Conservation (phyloP, 1,284 basidiomycete species). For the Farysia itapuensis region DNA sequence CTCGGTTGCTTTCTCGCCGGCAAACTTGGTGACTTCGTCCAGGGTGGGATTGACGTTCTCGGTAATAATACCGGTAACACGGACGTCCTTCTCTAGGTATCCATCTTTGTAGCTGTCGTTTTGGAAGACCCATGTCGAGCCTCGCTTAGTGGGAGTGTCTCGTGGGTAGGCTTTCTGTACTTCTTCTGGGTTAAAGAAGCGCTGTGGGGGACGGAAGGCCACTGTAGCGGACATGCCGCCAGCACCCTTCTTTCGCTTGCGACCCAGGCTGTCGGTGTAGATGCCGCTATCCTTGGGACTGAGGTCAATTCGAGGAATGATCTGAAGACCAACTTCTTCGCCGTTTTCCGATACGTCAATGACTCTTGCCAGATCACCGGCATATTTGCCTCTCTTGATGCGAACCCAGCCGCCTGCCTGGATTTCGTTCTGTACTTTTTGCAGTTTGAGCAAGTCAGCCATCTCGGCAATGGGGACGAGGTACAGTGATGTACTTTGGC, state of each 20-base stretch:
- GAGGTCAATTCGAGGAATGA: slow-evolving; percentile 94
- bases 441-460: slow-evolving; percentile 92
- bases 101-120: slow-evolving; percentile 92
- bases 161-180: slow-evolving; percentile 82
- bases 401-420: slow-evolving; percentile 91
- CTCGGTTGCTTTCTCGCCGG: slow-evolving; percentile 62
- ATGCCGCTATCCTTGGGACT: slow-evolving; percentile 62
- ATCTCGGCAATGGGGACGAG: slow-evolving; percentile 98
- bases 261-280: slow-evolving; percentile 60
- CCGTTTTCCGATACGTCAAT: slow-evolving; percentile 90
- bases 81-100: slow-evolving; percentile 95
- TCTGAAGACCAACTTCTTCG: slow-evolving; percentile 88
- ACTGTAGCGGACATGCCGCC: slow-evolving; percentile 44
- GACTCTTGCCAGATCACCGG: slow-evolving; percentile 92
- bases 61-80: slow-evolving; percentile 73
- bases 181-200: slow-evolving; percentile 92
- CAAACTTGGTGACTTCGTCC: slow-evolving; percentile 92
- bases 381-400: slow-evolving; percentile 88
- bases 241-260: slow-evolving; percentile 58
- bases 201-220: slow-evolving; percentile 79
- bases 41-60: slow-evolving; percentile 93
- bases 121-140: slow-evolving; percentile 67
- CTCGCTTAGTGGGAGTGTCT: slow-evolving; percentile 64
- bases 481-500: slow-evolving; percentile 68
- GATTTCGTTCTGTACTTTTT: slow-evolving; percentile 85